phyloP scores from a whole-genome alignment of 1,139 yeast species.

The Suhomyces coccinellae region DNA sequence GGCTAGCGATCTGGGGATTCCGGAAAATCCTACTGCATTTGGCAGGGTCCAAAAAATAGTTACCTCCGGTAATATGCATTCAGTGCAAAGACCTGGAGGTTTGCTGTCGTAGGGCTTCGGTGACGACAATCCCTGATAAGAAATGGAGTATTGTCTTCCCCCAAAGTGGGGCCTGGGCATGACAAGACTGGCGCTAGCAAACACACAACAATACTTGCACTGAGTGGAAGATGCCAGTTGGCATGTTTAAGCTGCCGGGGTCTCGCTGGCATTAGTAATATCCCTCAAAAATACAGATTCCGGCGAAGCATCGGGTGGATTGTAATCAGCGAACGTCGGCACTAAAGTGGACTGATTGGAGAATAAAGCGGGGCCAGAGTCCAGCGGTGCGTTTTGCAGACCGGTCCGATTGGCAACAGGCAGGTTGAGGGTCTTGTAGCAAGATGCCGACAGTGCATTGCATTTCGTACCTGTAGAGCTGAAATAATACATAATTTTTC shows the following conservation, averaged over 20 bases:
- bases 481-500: not conserved
- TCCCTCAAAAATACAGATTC: not conserved
- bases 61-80: not conserved
- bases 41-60: not conserved
- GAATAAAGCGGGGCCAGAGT: too few relatives aligned
- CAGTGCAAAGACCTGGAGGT: not conserved
- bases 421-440: not conserved
- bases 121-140: too few relatives aligned
- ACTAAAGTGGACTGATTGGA: not conserved
- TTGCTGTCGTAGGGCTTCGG: too few relatives aligned
- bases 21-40: conserved; percentile 1
- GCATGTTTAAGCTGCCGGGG: too few relatives aligned
- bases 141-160: too few relatives aligned
- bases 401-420: too few relatives aligned
- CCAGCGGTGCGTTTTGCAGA: too few relatives aligned
- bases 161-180: too few relatives aligned
- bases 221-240: too few relatives aligned
- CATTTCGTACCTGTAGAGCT: conserved; percentile 1
- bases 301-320: not conserved
- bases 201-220: too few relatives aligned
- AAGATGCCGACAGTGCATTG: not conserved
- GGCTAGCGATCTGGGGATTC: conserved; percentile 1
- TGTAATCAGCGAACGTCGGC: not conserved
- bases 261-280: too few relatives aligned
- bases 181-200: too few relatives aligned